These are phyloP conservation scores for Hemisphaericaspora xylanilytica DNA, from an alignment of 1,139 yeast genomes.

Conservation along the genomic window DNA sequence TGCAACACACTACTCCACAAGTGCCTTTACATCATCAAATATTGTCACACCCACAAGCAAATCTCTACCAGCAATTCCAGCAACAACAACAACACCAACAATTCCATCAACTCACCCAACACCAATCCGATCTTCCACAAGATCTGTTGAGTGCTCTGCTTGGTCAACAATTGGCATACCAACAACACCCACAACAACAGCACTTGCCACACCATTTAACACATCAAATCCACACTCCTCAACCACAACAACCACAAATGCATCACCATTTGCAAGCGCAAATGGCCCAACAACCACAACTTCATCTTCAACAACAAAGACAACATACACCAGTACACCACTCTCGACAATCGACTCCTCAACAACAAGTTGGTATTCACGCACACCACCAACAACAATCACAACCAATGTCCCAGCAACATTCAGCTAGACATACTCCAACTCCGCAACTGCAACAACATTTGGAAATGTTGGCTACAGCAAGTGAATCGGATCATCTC, in stretches of 20 bases:
- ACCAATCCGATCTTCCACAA: constrained; percentile 14
- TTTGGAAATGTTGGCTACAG: constrained; percentile 35
- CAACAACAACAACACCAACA: constrained; percentile 14
- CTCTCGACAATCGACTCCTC: constrained; percentile 14
- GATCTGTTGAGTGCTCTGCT: constrained; percentile 24
- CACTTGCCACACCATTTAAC: constrained; percentile 13
- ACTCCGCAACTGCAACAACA: constrained; percentile 18
- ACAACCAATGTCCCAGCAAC: constrained; percentile 9
- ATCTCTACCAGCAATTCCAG: constrained; percentile 14
- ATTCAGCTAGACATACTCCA: constrained; percentile 15
- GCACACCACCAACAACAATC: constrained; percentile 4
- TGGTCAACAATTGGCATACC: constrained; percentile 21
- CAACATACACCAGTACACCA: constrained; percentile 16
- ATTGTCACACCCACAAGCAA: constrained; percentile 17
- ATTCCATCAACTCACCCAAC: constrained; percentile 10
- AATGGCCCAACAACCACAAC: constrained; percentile 3
- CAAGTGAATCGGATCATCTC: constrained; percentile 32
- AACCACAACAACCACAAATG: constrained; percentile 12
- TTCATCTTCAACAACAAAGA: constrained; percentile 9
- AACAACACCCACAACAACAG: constrained; percentile 17
- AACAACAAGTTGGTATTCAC: constrained; percentile 7
- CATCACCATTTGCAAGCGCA: constrained; percentile 6
- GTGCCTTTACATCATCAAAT: constrained; percentile 8
- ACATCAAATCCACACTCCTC: constrained; percentile 13
- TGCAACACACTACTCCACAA: constrained; percentile 13